phyloP scores from a whole-genome alignment of 1,139 yeast species.

The Hansenula sp. region DNA sequence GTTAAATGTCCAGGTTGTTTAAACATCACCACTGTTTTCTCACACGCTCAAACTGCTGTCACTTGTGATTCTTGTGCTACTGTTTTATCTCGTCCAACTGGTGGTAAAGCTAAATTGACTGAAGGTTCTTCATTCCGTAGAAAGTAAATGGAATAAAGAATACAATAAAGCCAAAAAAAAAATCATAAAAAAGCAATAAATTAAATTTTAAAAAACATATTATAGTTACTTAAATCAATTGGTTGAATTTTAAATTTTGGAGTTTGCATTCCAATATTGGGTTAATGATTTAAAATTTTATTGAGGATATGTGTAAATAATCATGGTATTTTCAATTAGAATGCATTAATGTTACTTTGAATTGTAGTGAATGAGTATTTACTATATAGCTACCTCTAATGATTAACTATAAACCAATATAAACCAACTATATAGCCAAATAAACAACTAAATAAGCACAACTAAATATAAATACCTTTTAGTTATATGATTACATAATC shows the following conservation, averaged over 20 bases:
- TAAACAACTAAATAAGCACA: too few species aligned
- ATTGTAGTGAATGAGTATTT: neutral
- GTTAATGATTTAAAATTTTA: constrained; percentile 1
- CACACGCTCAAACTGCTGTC: constrained; percentile 99
- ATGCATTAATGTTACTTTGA: constrained; percentile 1
- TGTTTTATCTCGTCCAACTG: constrained; percentile 98
- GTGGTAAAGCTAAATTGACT: constrained; percentile 99
- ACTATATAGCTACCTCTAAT: too few species aligned
- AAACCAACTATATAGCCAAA: too few species aligned
- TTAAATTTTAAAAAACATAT: too few species aligned
- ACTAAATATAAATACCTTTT: too few species aligned
- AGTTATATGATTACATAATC: too few species aligned
- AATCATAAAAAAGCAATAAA: neutral
- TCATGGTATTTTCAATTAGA: constrained; percentile 3
- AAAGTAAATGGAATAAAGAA: constrained; percentile 51
- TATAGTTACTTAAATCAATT: neutral
- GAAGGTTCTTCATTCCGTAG: constrained; percentile 99
- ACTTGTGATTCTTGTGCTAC: constrained; percentile 99
- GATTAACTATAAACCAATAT: too few species aligned
- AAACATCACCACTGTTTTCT: constrained; percentile 98
- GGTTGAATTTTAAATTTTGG: too few species aligned
- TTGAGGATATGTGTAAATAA: constrained; percentile 2
- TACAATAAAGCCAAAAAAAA: neutral
- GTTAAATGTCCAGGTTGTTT: constrained; percentile 99
- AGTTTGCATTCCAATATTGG: too few species aligned